Evolutionary conservation across 23 red algal species (phyloP), one percentile per base, ranked within the genome.

Genomic region (Gracilaria domingensis): DNA sequence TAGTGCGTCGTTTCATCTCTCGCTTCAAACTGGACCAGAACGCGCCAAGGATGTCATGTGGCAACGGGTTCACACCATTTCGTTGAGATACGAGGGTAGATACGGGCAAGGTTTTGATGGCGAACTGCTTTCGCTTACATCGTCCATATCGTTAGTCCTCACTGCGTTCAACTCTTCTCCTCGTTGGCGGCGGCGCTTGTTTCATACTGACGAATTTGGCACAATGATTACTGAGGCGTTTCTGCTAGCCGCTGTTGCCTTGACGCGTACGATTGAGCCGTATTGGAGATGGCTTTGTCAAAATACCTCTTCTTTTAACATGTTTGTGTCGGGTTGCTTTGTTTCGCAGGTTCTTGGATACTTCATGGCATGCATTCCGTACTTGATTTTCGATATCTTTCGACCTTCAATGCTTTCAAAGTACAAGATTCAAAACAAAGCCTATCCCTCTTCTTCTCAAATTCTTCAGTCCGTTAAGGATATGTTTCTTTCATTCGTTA

Each of bases 361-460:
- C 61, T 93, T 93, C 59, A 28, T 91, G 28, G 95, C 90, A 48
- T 88, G 82, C 66, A 2, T 91, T 56, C 95, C 95, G 0, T 98
- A 94, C 69, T 20, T 91, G 17, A 37, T 94, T 8, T 42, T 98
- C 35, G 95, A 98, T 66, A 24, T 58, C 24, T 62, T 94, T 18
- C 74, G 72, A 2, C 61, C 79, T 21, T 84, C 86, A 0, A 67
- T 83, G 2, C 23, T 77, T 32, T 36, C 36, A 40, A 61, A 55
- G 51, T 98, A 98, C 85, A 98, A 98, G 77, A 80, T 95, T 18
- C 96, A 98, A 74, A 67, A n/a, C 20, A 56, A 71, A 23, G 61
- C 90, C 33, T 65, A 83, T 29, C 89, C 89, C 42, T 48, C 89
- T 3, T 47, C 73, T 1, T 48, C n/a, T 12, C 60, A 66, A 26